Percentiles rank a stretch among this genome's conserved stretches.
Evolutionary conservation across 139 green algal genomes (phyloP).

Genomic region (Tetraselmis chui): DNA sequence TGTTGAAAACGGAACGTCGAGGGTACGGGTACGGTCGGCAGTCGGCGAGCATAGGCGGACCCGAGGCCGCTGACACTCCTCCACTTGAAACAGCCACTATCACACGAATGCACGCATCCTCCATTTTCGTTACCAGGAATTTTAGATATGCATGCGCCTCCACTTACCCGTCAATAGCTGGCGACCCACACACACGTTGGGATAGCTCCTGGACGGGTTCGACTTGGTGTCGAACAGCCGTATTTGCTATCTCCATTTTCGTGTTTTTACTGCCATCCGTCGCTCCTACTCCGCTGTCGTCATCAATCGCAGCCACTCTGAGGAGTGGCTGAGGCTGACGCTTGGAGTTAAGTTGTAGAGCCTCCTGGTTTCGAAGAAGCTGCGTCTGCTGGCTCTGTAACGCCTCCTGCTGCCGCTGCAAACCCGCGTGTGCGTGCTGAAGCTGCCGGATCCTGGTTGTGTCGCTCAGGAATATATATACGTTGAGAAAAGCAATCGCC

Average conservation of each 20-base stretch:
- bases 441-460: not conserved
- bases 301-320: no score
- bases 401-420: not conserved
- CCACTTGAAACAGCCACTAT: not conserved
- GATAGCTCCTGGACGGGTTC: not conserved
- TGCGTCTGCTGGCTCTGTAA: not conserved
- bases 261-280: no score
- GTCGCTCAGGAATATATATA: not conserved
- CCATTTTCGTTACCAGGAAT: not conserved
- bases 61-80: not conserved
- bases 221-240: not conserved
- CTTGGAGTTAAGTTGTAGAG: not conserved
- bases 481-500: not conserved
- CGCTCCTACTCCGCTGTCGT: no score
- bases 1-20: not conserved
- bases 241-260: not conserved
- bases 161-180: constrained; percentile 45
- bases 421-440: not conserved
- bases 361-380: not conserved
- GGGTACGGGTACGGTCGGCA: not conserved
- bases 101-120: not conserved
- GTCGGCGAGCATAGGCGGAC: not conserved
- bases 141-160: not conserved
- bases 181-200: constrained; percentile 46
- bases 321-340: no score